Evolutionary conservation across 768 basidiomycete species (phyloP).

Genomic region (Leccinellum albellum): DNA sequence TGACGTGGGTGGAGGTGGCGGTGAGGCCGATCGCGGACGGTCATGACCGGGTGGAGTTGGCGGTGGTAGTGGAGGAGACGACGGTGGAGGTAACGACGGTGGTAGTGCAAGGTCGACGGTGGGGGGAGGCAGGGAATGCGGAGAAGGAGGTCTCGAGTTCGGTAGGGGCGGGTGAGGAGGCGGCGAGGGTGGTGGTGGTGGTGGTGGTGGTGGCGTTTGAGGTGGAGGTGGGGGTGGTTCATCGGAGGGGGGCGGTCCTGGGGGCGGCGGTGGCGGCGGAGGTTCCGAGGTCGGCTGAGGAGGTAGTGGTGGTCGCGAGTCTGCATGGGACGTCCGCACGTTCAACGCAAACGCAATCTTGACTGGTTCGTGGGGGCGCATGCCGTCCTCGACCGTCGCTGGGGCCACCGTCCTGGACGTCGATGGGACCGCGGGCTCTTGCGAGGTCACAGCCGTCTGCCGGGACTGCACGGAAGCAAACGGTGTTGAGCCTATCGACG

Average conservation of each 20-base stretch:
- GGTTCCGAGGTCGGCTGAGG: conserved; percentile 38
- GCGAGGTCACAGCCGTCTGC: conserved; percentile 8
- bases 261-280: conserved; percentile 35
- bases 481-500: conserved; percentile 1
- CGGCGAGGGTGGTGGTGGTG: conserved; percentile 23
- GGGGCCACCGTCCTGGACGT: conserved; percentile 13
- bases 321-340: conserved; percentile 23
- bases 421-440: conserved; percentile 12
- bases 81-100: background rate
- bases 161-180: conserved; percentile 10
- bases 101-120: conserved; percentile 14
- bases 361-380: conserved; percentile 30
- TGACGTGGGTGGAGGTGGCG: conserved; percentile 25
- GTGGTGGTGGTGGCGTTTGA: conserved; percentile 27
- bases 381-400: conserved; percentile 29
- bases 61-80: conserved; percentile 9
- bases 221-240: conserved; percentile 24
- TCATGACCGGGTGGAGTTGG: conserved; percentile 12
- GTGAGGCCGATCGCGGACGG: conserved; percentile 22
- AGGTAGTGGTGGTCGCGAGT: conserved; percentile 27
- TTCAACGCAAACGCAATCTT: conserved; percentile 32
- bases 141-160: conserved; percentile 25
- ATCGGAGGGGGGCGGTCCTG: conserved; percentile 28
- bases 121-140: conserved; percentile 13
- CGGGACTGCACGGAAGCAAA: conserved; percentile 18